Percentiles rank a stretch among this genome's conserved stretches.
Conservation (phyloP, 768 basidiomycete species). For the Crassisporium funariophilum region DNA sequence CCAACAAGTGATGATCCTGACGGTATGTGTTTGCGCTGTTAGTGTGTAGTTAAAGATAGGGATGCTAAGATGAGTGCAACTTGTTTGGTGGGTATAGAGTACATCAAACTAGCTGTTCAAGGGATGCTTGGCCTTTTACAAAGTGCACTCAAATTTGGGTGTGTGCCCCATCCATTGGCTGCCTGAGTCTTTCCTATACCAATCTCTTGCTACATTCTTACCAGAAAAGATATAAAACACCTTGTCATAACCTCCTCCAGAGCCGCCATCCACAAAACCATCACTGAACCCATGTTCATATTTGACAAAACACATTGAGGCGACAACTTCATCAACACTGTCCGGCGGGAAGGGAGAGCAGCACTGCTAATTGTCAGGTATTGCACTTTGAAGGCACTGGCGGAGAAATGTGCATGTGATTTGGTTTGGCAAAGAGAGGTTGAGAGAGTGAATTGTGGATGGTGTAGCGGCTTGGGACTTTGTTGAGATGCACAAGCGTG, state of each 20-base stretch:
- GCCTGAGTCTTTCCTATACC: not conserved
- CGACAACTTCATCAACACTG: conserved; percentile 41
- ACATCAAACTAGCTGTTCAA: conserved; percentile 69
- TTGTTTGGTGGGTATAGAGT: conserved; percentile 46
- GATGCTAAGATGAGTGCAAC: too few species aligned
- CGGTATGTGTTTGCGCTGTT: too few species aligned
- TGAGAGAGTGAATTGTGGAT: not conserved
- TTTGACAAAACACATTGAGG: conserved; percentile 33
- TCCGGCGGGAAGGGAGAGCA: conserved; percentile 50
- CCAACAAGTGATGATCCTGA: too few species aligned
- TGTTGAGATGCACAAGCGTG: conserved; percentile 41
- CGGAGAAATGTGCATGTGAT: too few species aligned
- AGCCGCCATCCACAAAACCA: not conserved
- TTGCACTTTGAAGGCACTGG: conserved; percentile 64
- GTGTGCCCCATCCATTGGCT: conserved; percentile 5
- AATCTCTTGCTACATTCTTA: too few species aligned
- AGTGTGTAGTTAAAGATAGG: too few species aligned
- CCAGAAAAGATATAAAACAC: conserved; percentile 1
- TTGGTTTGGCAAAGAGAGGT: conserved; percentile 66
- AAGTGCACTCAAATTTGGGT: conserved; percentile 59
- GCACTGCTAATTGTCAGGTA: conserved; percentile 46
- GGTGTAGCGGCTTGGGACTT: conserved; percentile 43
- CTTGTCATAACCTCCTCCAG: not conserved
- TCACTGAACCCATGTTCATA: not conserved
- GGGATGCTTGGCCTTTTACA: conserved; percentile 71